Evolutionary conservation across 2,329 filamentous ascomycete species (phyloP).

Genomic region (Monilinia vaccinii-corymbosi): DNA sequence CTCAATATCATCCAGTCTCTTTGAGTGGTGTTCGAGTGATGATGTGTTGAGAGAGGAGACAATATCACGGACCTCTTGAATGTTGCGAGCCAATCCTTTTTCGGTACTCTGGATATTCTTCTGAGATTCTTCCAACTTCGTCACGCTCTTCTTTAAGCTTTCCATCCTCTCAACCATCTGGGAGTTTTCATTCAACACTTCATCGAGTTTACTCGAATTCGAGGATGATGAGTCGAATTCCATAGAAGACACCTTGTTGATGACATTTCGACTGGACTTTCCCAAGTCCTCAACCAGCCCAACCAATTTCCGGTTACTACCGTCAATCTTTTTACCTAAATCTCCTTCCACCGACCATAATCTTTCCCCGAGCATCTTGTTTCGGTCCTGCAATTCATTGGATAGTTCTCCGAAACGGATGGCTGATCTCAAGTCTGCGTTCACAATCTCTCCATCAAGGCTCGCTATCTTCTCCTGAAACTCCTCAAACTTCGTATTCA

Average conservation of each 20-base stretch:
- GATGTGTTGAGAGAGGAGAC: conserved; percentile 17
- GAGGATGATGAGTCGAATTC: conserved; percentile 10
- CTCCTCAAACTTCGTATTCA: conserved; percentile 13
- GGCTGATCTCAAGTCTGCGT: conserved; percentile 19
- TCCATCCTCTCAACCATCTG: conserved; percentile 14
- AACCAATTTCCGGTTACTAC: conserved; percentile 15
- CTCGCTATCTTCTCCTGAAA: conserved; percentile 14
- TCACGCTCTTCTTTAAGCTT: conserved; percentile 10
- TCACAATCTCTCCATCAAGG: conserved; percentile 15
- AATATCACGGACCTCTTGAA: conserved; percentile 15
- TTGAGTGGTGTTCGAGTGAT: conserved; percentile 11
- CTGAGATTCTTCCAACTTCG: conserved; percentile 14
- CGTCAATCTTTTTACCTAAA: conserved; percentile 20
- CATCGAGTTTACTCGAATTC: conserved; percentile 13
- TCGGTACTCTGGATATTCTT: conserved; percentile 11
- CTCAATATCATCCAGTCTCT: conserved; percentile 17
- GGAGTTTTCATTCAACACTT: conserved; percentile 11
- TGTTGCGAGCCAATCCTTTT: conserved; percentile 12
- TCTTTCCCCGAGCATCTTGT: conserved; percentile 16
- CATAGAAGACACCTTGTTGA: conserved; percentile 14
- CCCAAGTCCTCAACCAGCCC: conserved; percentile 18
- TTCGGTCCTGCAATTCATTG: conserved; percentile 21
- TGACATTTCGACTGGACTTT: conserved; percentile 12
- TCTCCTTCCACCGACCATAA: conserved; percentile 18
- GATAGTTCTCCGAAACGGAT: conserved; percentile 21